Conservation (phyloP, 345 rosid species). For the Eucalyptus victrix region DNA sequence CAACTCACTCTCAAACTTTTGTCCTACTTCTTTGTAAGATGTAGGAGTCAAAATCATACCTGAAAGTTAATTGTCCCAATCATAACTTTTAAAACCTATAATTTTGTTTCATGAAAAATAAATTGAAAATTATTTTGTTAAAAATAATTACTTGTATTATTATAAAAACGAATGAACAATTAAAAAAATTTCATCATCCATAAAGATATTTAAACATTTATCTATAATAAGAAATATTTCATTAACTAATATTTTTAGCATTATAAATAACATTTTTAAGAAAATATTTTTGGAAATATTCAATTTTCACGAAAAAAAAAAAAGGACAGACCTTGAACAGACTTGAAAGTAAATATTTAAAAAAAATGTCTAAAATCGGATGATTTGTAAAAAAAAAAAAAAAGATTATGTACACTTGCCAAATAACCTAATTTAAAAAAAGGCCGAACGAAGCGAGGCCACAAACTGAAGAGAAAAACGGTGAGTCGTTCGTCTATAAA, state of each 20-base stretch:
- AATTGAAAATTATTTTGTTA: neutral
- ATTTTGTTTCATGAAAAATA: accelerated
- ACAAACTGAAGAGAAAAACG: neutral
- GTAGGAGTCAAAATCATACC: accelerated
- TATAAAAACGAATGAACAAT: accelerated
- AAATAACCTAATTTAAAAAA: neutral
- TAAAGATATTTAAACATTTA: neutral
- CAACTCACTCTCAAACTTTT: accelerated
- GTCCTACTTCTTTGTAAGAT: accelerated
- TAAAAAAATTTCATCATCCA: accelerated
- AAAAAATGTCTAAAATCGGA: neutral
- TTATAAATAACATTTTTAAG: neutral
- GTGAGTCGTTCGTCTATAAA: neutral
- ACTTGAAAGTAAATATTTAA: neutral
- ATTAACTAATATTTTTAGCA: neutral
- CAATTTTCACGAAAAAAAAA: neutral
- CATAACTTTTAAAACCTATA: accelerated
- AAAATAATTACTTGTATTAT: accelerated
- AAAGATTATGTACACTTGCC: accelerated
- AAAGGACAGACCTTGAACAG: accelerated
- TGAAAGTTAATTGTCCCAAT: accelerated
- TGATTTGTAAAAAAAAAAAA: neutral
- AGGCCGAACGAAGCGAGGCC: neutral
- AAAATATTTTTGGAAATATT: neutral
- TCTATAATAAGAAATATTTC: neutral